Base-by-base conservation (phyloP, 495 filamentous ascomycete species). In the Clavariopsis aquatica region DNA sequence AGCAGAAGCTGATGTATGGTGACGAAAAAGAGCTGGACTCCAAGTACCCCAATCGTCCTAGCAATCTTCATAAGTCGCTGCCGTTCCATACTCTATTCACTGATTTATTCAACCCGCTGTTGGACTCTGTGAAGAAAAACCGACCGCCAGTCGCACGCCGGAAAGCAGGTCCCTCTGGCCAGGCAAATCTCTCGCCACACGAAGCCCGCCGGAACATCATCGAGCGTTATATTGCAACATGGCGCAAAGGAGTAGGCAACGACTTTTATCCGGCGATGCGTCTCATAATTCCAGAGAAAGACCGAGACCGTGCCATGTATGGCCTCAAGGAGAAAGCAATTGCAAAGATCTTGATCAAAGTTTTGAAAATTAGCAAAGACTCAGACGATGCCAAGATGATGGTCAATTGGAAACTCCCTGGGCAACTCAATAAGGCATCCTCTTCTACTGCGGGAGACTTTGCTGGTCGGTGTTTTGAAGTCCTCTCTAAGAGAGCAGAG, bases 211-310 rank as follows among this genome's bases (percentile, higher is more conserved):
- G 88, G n/a, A 84, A 85, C 69, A 89, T 98, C 68, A 93, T 98
- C 73, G 86, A 93, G 62, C 82, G 87, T 26, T 98, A 96, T 78
- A 91, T 98, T 68, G 84, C 89, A 26, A 84, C 85, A 73, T 98
- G 94, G 94, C 82, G 92, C 34, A 83, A 84, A 52, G 88, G 95
- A 49, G 92, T 96, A 22, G 94, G 94, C 49, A 79, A 89, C 68
- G 93, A 98, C 72, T 90, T 98, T 65, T 96, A 95, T 76, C 95
- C 95, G 1, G 93, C 92, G 20, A 85, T 98, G 74, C 84, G 94
- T 34, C 80, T 98, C 53, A 95, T 98, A 69, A 78, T 96, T n/a
- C 91, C 92, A 0, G 91, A 93, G 69, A 96, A 96, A 71, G 94
- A 98, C 71, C 83, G 93, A 31, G 93, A 98, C 62, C 84, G 94